phyloP scores from a whole-genome alignment of 2,329 filamentous ascomycete genomes.

The Fusarium verticillioides region DNA sequence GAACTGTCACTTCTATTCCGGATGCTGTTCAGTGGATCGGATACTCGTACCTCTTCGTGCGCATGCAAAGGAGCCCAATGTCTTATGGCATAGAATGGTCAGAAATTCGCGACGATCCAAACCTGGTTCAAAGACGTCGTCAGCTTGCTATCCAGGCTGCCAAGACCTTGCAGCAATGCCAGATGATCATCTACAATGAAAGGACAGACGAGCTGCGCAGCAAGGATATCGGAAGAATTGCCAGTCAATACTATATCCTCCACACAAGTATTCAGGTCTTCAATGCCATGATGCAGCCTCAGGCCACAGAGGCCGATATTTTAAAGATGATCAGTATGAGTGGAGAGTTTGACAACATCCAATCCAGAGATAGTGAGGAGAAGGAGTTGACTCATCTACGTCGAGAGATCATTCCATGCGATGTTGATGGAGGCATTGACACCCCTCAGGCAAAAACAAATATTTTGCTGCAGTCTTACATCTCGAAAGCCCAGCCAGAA shows the following conservation, averaged over 20 bases:
- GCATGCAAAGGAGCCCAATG: constrained; percentile 92
- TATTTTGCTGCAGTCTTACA: constrained; percentile 92
- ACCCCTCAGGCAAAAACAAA: constrained; percentile 92
- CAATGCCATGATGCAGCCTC: constrained; percentile 91
- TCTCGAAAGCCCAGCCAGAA: constrained; percentile 86
- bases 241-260: constrained; percentile 95
- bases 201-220: constrained; percentile 90
- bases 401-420: constrained; percentile 77
- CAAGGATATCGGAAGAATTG: constrained; percentile 96
- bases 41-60: constrained; percentile 96
- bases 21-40: constrained; percentile 98
- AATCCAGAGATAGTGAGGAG: constrained; percentile 88
- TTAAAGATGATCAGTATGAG: constrained; percentile 98
- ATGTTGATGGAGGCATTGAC: constrained; percentile 78
- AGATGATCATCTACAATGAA: constrained; percentile 99
- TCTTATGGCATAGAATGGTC: constrained; percentile 96
- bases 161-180: constrained; percentile 85
- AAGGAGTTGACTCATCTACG: constrained; percentile 84
- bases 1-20: constrained; percentile 92
- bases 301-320: constrained; percentile 89
- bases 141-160: constrained; percentile 91
- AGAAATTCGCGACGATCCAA: constrained; percentile 88
- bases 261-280: constrained; percentile 96
- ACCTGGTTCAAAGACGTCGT: constrained; percentile 84
- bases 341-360: constrained; percentile 97